Base-by-base conservation (phyloP, 1,284 basidiomycete genomes). In the Pyrrhoderma lamaoense region DNA sequence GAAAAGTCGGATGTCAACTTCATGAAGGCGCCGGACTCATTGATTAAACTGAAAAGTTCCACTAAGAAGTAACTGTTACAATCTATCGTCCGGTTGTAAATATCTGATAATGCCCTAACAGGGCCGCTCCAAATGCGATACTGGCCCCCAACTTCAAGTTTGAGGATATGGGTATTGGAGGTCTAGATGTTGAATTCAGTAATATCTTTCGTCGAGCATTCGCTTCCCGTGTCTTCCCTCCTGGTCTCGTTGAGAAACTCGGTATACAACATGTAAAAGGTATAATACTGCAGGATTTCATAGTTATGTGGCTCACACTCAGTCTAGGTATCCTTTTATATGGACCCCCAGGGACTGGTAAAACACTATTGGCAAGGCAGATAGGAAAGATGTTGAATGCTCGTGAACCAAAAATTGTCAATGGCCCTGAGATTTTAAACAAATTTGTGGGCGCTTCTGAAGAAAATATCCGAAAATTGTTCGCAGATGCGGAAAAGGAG, bases 351-450 rank as follows among this genome's bases (percentile, higher is more conserved):
- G 95, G 96, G 64, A 99, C 96, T 8, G 96, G 96, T 58, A 99
- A 99, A 73, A 99, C 96, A 2, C 76, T 99, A 35, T 93, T 99
- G 75, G 96, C 96, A 3, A 78, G 96, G 42, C 96, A 99, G 73
- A 99, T 99, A 57, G 96, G 96, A 19, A 98, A 96, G 70, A 99
- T 99, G 93, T 76, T 99, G 56, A 99, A 99, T 62, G 95, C 96
- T 2, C 77, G 91, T 55, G 96, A 99, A 68, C 96, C 96, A 23
- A 99, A 99, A 70, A 82, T 99, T 54, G 96, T 99, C 56, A 99
- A 99, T 65, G 96, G 96, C 54, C 96, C 96, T 11, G 96, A 99
- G 71, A 85, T 98, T 53, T 72, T 99, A 56, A 98, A 91, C 74
- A 99, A 99, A 68, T 99, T 85, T 61, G 96, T 99, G 47, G 96